Evolutionary conservation across 768 basidiomycete genomes (phyloP).

Genomic region (Mycena capillaripes): DNA sequence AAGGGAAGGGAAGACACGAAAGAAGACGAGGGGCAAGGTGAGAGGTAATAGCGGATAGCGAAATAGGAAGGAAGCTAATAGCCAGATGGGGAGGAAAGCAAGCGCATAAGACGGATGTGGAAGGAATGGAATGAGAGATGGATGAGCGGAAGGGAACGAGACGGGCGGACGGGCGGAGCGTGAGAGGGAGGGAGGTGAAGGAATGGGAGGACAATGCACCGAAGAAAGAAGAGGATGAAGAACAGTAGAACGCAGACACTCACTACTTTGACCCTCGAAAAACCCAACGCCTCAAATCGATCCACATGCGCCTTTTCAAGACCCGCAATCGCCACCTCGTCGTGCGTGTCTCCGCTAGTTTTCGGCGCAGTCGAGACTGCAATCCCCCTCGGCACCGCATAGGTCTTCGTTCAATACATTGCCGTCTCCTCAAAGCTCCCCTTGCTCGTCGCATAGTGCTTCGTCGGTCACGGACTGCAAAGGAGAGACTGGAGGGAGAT

Average conservation of each 20-base stretch:
- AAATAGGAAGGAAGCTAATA: neutral
- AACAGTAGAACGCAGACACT: slow-evolving; percentile 57
- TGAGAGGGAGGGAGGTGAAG: too few relatives aligned
- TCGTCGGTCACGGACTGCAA: slow-evolving; percentile 95
- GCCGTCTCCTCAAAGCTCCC: slow-evolving; percentile 93
- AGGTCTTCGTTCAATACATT: slow-evolving; percentile 93
- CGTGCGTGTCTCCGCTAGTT: slow-evolving; percentile 60
- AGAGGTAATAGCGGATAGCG: too few relatives aligned
- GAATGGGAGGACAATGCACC: too few relatives aligned
- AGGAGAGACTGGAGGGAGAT: slow-evolving; percentile 95
- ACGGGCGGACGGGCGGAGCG: neutral
- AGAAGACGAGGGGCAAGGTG: too few relatives aligned
- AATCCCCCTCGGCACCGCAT: slow-evolving; percentile 78
- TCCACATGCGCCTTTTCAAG: slow-evolving; percentile 87
- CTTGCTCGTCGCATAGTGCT: slow-evolving; percentile 94
- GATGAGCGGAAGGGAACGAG: too few relatives aligned
- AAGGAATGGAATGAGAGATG: neutral
- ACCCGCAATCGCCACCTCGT: slow-evolving; percentile 84
- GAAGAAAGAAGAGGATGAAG: too few relatives aligned
- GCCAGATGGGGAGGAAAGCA: slow-evolving; percentile 20
- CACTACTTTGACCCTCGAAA: slow-evolving; percentile 88
- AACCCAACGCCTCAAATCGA: slow-evolving; percentile 87
- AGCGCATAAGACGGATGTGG: neutral
- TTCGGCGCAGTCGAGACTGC: slow-evolving; percentile 63
- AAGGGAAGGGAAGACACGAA: too few relatives aligned